Evolutionary conservation across 176 grass and related monocot genomes (phyloP).

Genomic region (Echinochloa phyllopogon): DNA sequence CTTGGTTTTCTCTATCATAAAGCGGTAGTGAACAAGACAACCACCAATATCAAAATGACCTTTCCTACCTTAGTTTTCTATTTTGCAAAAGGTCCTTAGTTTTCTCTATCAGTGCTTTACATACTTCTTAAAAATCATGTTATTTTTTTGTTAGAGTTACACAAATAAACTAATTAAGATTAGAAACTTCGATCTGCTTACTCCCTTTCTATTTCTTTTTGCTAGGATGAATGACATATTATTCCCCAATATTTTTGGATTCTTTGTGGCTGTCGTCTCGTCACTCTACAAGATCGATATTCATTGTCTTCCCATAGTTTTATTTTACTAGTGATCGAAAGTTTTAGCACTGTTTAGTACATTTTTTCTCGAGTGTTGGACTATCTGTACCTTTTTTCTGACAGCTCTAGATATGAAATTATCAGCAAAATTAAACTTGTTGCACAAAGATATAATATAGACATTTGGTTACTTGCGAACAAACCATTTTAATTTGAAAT

Average conservation of each 20-base stretch:
- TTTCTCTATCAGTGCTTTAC: neutral
- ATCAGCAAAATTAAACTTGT: neutral
- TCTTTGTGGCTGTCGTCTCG: neutral
- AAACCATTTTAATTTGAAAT: neutral
- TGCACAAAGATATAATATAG: neutral
- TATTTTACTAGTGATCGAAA: neutral
- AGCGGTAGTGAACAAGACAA: too few species aligned
- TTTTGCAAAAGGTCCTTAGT: too few species aligned
- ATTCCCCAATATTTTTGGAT: neutral
- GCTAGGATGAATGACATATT: neutral
- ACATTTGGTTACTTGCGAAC: neutral
- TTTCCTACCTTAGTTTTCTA: neutral
- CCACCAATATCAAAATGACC: neutral
- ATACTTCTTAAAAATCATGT: neutral
- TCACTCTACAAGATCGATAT: neutral
- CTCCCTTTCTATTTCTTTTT: neutral
- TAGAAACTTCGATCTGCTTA: neutral
- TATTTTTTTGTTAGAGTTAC: neutral
- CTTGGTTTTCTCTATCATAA: too few species aligned
- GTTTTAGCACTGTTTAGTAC: neutral
- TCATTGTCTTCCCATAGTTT: neutral
- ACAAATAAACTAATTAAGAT: neutral
- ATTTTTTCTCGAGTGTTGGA: neutral
- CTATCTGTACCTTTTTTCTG: neutral
- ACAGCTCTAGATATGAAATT: neutral